Evolutionary conservation across 2,329 filamentous ascomycete species (phyloP), one percentile per base, ranked within the genome.

Genomic region (Meredithiella fracta): DNA sequence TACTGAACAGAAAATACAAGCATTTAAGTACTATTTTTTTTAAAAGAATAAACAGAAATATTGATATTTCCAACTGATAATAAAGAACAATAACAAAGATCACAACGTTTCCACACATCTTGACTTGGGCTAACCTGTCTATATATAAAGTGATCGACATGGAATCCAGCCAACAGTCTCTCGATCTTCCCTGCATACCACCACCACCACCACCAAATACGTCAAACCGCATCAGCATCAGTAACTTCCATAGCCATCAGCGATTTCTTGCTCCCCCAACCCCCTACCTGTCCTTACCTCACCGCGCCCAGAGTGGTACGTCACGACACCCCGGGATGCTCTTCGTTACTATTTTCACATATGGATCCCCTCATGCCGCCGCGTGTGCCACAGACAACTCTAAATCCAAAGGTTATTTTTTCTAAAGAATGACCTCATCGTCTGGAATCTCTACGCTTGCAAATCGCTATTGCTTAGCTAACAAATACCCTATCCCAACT

Each of bases 311-410:
- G n/a, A 44, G 15, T 44, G 40, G 44, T 49, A 49, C 22, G 44
- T 49, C 44, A 49, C 20, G 7, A 17, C 5, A 3, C 8, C 44
- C 22, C 44, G 2, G 44, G 23, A 25, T 22, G 7, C 44, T n/a
- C 44, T 49, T 25, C 22, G 44, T 49, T 49, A 14, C 44, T 49
- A 49, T 49, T 49, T 49, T 49, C 15, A 26, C 23, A n/a, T n/a
- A n/a, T n/a, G n/a, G n/a, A n/a, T n/a, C n/a, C n/a, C n/a, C n/a
- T 22, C 3, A 49, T 49, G 44, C 15, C 44, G 20, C 44, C 44
- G 20, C 44, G 23, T 49, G 40, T 44, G n/a, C 40, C n/a, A 44
- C 15, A 44, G 40, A 11, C 40, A 3, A 44, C 40, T 25, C 44
- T 25, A 26, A 2, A 25, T 23, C 8, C 44, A 14, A 25, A 44